Base-by-base conservation (phyloP, 2,329 filamentous ascomycete species). In the Diaporthe velutina region DNA sequence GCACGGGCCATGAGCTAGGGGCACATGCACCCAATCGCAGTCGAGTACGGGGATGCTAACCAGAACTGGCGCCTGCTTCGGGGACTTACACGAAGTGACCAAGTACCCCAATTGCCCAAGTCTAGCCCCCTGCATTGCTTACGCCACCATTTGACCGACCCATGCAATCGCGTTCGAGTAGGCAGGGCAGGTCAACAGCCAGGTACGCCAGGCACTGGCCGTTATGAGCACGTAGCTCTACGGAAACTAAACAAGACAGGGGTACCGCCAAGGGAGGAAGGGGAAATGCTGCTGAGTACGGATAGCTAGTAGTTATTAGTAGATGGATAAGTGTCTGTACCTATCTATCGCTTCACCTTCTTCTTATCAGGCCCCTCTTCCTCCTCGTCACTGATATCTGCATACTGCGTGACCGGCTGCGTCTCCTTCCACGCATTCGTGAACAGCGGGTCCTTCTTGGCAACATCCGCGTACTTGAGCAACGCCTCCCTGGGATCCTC, bases 401-500 rank as follows among this genome's bases (percentile, higher is more conserved):
- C 94, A 85, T 97, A 99, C 78, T 98, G 93, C 35, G 96, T 95
- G 78, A 96, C 93, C 0, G 97, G 97, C 85, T 98, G 96, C 50
- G 95, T 98, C 79, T 93, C 90, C 81, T 93, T 94, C 94, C 95
- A 99, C 22, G 96, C 97, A 78, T 94, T 95, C 40, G 97, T 99
- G 81, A 98, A 99, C 79, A 98, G 89, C 0, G 96, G 96, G 82
- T 98, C 96, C 82, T 95, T 96, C 84, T 98, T 92, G 17, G 96
- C 95, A 81, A 97, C 93, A 73, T 98, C 95, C 50, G 95, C 96
- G 87, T 98, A 99, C 86, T 97, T 98, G 75, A 99, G 86, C 80
- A 99, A 86, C 60, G 97, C 97, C 84, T 98, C 97, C 77, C 97
- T 89, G 0, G 97, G 97, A 85, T 99, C 97, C 83, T 99, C 97